Percentiles rank a stretch among this genome's conserved stretches.
phyloP scores from a whole-genome alignment of 176 grass and related monocot species.

The Aechmea fasciata region DNA sequence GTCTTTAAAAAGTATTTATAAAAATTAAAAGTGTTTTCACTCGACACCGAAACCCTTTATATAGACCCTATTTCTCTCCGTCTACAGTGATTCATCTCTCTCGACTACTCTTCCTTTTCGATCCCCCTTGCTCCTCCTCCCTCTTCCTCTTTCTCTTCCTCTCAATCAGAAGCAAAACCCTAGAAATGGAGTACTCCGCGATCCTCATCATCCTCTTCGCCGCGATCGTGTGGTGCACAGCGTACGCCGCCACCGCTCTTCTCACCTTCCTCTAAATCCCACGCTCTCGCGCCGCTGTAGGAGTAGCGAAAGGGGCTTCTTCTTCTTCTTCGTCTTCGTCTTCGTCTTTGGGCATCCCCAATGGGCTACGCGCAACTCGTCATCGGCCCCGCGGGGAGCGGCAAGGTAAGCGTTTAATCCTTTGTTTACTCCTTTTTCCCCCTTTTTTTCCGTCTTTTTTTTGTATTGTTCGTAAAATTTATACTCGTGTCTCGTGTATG shows the following conservation, averaged over 20 bases:
- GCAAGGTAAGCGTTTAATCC: slow-evolving; percentile 42
- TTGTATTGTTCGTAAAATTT: neutral
- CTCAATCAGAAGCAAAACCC: too few species aligned
- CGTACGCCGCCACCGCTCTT: slow-evolving; percentile 48
- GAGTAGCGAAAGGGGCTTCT: neutral
- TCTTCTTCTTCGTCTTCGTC: neutral
- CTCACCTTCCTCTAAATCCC: slow-evolving; percentile 17
- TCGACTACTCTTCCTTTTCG: too few species aligned
- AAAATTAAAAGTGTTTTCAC: too few species aligned
- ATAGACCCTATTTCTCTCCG: too few species aligned
- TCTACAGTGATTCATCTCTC: too few species aligned
- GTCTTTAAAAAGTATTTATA: too few species aligned
- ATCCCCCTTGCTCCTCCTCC: too few species aligned
- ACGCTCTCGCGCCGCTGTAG: neutral
- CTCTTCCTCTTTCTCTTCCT: too few species aligned
- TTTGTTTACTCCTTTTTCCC: neutral
- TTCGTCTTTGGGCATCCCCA: neutral
- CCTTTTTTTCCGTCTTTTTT: neutral
- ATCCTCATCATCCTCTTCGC: slow-evolving; percentile 23
- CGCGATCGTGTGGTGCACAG: slow-evolving; percentile 42
- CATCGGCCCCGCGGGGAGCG: slow-evolving; percentile 87
- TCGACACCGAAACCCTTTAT: too few species aligned
- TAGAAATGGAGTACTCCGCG: neutral
- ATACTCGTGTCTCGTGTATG: neutral
- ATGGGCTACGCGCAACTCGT: slow-evolving; percentile 97